Conservation (phyloP, 2,329 filamentous ascomycete species). For the Verticillium longisporum region DNA sequence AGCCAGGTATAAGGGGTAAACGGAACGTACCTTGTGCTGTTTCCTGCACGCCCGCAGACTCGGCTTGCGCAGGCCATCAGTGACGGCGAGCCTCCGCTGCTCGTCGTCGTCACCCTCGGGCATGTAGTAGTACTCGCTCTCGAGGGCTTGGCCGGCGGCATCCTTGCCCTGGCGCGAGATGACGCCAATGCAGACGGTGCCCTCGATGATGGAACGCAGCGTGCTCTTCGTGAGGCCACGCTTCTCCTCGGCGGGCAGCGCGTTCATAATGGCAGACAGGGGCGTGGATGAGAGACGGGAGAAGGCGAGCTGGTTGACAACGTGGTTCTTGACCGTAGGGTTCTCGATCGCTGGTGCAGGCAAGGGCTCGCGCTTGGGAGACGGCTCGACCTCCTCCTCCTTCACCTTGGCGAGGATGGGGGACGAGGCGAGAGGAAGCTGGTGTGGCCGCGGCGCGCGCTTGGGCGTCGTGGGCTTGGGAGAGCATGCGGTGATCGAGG, state of each 20-base stretch:
- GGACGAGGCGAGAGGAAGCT: background rate
- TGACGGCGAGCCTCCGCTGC: slow-evolving; percentile 72
- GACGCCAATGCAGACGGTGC: slow-evolving; percentile 74
- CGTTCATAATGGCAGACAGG: slow-evolving; percentile 79
- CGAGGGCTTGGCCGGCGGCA: slow-evolving; percentile 83
- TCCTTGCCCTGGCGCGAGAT: slow-evolving; percentile 91
- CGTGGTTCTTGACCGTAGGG: slow-evolving; percentile 65
- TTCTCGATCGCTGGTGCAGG: slow-evolving; percentile 18
- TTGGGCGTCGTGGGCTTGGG: slow-evolving; percentile 33
- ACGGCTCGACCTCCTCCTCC: slow-evolving; percentile 6
- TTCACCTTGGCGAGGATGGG: background rate
- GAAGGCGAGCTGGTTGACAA: slow-evolving; percentile 91
- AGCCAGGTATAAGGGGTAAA: background rate
- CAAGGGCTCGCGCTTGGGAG: slow-evolving; percentile 11
- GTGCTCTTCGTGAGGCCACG: slow-evolving; percentile 52
- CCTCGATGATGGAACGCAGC: slow-evolving; percentile 66
- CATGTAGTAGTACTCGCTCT: slow-evolving; percentile 96
- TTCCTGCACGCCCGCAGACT: slow-evolving; percentile 86
- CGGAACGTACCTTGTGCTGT: slow-evolving; percentile 76
- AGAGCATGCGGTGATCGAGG: slow-evolving; percentile 66
- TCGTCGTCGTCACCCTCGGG: slow-evolving; percentile 79
- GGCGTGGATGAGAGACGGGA: slow-evolving; percentile 89
- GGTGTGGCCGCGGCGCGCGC: background rate
- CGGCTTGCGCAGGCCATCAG: slow-evolving; percentile 80
- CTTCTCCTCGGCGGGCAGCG: slow-evolving; percentile 66